A percentile compares a stretch with the other conserved stretches of the same genome.
phyloP scores from a whole-genome alignment of 1,284 basidiomycete species.

The Pseudozyma sp. region DNA sequence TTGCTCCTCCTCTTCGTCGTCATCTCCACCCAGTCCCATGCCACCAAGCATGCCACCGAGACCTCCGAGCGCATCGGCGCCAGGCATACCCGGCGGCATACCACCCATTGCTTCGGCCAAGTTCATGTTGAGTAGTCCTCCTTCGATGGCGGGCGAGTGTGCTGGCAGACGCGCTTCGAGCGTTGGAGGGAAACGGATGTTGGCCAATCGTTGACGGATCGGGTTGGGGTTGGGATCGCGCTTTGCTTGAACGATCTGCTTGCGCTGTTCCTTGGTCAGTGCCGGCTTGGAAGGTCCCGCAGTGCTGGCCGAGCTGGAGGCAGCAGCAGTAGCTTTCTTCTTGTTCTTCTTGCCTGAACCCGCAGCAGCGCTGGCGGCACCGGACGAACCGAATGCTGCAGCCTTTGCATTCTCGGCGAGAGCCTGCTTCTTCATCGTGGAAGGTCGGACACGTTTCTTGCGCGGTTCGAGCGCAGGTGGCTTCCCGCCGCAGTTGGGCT shows the following conservation, averaged over 20 bases:
- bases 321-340: slow-evolving; percentile 24
- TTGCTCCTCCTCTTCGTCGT: slow-evolving; percentile 58
- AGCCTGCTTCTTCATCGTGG: slow-evolving; percentile 42
- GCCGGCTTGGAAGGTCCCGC: slow-evolving; percentile 31
- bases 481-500: slow-evolving; percentile 56
- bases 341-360: slow-evolving; percentile 29
- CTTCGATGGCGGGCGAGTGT: slow-evolving; percentile 61
- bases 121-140: slow-evolving; percentile 64
- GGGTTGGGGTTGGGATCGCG: slow-evolving; percentile 51
- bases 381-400: slow-evolving; percentile 18
- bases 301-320: slow-evolving; percentile 1
- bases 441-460: slow-evolving; percentile 39
- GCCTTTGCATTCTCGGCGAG: slow-evolving; percentile 48
- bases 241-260: slow-evolving; percentile 24
- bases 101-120: slow-evolving; percentile 62
- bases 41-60: slow-evolving; percentile 64
- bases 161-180: slow-evolving; percentile 55
- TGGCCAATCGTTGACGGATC: slow-evolving; percentile 40
- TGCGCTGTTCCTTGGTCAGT: slow-evolving; percentile 38
- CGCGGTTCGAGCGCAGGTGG: slow-evolving; percentile 54
- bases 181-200: slow-evolving; percentile 45
- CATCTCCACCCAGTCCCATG: slow-evolving; percentile 61
- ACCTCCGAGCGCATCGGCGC: slow-evolving; percentile 54
- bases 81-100: slow-evolving; percentile 43
- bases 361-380: slow-evolving; percentile 16